Base-by-base conservation (phyloP, 495 filamentous ascomycete genomes). In the Parachaetomium inaequale region DNA sequence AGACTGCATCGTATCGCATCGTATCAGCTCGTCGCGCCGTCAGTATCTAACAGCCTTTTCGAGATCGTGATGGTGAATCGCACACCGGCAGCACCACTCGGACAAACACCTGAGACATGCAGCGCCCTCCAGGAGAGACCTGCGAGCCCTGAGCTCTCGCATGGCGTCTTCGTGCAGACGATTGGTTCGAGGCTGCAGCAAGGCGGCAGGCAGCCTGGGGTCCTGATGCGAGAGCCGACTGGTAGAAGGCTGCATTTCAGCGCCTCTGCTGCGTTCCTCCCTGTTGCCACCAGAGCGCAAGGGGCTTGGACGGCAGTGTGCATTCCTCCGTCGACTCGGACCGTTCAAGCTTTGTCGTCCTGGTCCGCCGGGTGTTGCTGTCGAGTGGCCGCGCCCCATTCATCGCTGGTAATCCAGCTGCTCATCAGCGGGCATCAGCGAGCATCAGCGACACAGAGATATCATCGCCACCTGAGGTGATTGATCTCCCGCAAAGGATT, bases 401-500 rank as follows among this genome's bases (percentile, higher is more conserved):
- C 45, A 49, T 49, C 19, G 10, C 23, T 26, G 21, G 6, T 1
- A 26, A 14, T 49, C 10, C 51, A 38, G 17, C 53, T 40, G 53
- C 21, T 15, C 6, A 42, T 68, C 65, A 64, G 31, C 19, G 55
- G n/a, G n/a, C n/a, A n/a, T n/a, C n/a, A n/a, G n/a, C n/a, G n/a
- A n/a, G 21, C 6, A 42, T 68, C 65, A 64, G 31, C 19, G 55
- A 46, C 15, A 28, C 15, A 23, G n/a, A 25, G 21, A 26, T 34
- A 4, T 53, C 14, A 31, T 49, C 23, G 45, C 52, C 43, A 51
- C 29, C 28, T 54, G 53, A 56, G 19, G 23, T 59, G 62, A 54
- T 59, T 59, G 62, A 63, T 63, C 55, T 64, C 56, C 62, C 19
- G 50, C 34, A 31, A 42, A 54, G 47, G 61, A 58, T 54, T 36